Evolutionary conservation across 805 yeast genomes (phyloP), one percentile per base, ranked within the genome.

Genomic region (Debaryomyces maramus): DNA sequence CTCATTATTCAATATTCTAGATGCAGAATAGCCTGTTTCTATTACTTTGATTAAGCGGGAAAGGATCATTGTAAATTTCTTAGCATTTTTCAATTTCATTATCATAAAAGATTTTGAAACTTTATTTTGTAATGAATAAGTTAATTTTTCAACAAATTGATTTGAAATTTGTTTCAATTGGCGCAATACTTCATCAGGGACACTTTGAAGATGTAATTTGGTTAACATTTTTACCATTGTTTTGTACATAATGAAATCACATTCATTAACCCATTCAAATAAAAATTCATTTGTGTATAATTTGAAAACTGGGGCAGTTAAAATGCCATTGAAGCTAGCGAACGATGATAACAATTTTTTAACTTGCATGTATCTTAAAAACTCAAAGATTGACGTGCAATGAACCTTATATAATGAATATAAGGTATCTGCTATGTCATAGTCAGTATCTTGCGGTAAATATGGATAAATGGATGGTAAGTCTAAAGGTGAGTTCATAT

Each of bases 291-390:
- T 65, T 5, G 69, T 69, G 53, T 81, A 76, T 16, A 87, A 61
- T 48, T 76, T 76, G 53, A 73, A 76, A 29, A 81, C 84, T 3
- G 85, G 85, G 0, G 79, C 68, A 0, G 89, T 79, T 39, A 87
- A 68, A 1, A 78, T 69, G 11, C 70, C 61, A 40, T 66, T 75
- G 57, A 80, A 85, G 6, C 77, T 65, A 6, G 69, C 55, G 34
- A 85, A 59, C 19, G 75, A 61, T n/a, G 73, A 63, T 38, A 81
- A 73, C 23, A 88, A 61, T 51, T 77, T 77, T 43, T 77, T 79
- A 42, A 83, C 59, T 41, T 83, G 85, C 80, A 87, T 75, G 53
- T 70, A 81, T 45, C 90, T 69, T 41, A 88, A 62, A 35, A 79
- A 72, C 45, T 85, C 88, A 44, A 85, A 80, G 22, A 85, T 60